phyloP scores from a whole-genome alignment of 352 stramenopile genomes.

The Pythium chondricola region DNA sequence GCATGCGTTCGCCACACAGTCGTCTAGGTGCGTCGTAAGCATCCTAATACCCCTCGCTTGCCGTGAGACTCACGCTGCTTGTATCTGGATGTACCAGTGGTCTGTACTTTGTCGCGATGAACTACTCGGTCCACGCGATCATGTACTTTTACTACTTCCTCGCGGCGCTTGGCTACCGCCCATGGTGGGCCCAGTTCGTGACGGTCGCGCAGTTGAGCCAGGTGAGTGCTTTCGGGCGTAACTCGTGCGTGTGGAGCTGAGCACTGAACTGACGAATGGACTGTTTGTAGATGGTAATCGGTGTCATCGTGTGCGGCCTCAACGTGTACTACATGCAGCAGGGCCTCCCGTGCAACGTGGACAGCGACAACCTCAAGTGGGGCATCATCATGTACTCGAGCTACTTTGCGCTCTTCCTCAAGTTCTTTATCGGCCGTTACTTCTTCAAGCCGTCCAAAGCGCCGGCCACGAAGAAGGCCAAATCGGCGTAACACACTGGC shows the following conservation, averaged over 20 bases:
- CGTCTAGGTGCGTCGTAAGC: slow-evolving; percentile 52
- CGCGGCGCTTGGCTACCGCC: slow-evolving; percentile 72
- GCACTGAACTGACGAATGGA: slow-evolving; percentile 1
- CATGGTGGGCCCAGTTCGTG: slow-evolving; percentile 72
- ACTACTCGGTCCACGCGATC: slow-evolving; percentile 95
- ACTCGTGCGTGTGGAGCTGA: slow-evolving; percentile 1
- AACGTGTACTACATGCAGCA: slow-evolving; percentile 80
- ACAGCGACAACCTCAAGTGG: slow-evolving; percentile 84
- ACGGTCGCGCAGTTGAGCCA: slow-evolving; percentile 90
- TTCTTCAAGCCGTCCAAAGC: slow-evolving; percentile 30
- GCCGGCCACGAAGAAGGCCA: slow-evolving; percentile 24
- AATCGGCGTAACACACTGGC: too few species aligned
- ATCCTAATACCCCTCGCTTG: not conserved
- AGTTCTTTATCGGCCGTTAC: slow-evolving; percentile 90
- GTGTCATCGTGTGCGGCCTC: slow-evolving; percentile 59
- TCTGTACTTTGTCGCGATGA: slow-evolving; percentile 97
- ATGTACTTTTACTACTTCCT: slow-evolving; percentile 98
- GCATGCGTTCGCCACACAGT: slow-evolving; percentile 92
- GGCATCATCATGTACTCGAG: slow-evolving; percentile 92
- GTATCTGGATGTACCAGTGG: slow-evolving; percentile 45
- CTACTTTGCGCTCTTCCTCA: slow-evolving; percentile 92
- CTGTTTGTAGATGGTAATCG: slow-evolving; percentile 56
- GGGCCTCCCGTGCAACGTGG: slow-evolving; percentile 58
- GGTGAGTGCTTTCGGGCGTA: slow-evolving; percentile 27
- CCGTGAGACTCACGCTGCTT: not conserved